Evolutionary conservation across 495 filamentous ascomycete genomes (phyloP), one percentile per base, ranked within the genome.

Genomic region (Arthonia radiata): DNA sequence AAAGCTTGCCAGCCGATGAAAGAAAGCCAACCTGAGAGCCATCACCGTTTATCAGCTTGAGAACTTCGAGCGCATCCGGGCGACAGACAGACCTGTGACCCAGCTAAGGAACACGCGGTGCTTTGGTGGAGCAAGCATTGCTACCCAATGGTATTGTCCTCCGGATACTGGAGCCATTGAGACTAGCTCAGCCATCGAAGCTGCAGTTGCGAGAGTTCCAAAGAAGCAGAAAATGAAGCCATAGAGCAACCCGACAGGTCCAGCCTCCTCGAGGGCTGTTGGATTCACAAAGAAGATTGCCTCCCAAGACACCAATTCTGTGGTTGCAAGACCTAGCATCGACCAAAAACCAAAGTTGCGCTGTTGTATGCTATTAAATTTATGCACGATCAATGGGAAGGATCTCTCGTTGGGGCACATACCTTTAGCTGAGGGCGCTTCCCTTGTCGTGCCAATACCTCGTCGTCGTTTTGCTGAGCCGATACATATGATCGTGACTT

Each of bases 181-280:
- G 10, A 31, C 26, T 25, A 37, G 34, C 17, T 40, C 47, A 11
- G 42, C 46, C 17, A 48, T 15, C n/a, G 42, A 48, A 2, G 31
- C 32, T 23, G 42, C 28, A 2, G 13, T 34, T 29, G 46, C 18
- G 38, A 30, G 31, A 46, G 31, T 16, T 28, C 34, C 11, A 3
- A 37, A 16, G 59, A 59, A 64, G 5, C 42, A 49, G 28, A 63
- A 51, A 4, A 64, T 17, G 25, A 52, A 64, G 3, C 49, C 50
- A 41, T 61, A 65, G 2, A 67, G 43, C 0, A 63, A 46, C 10
- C 54, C 57, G 1, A 51, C 57, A 0, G 59, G 52, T 2, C 61
- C 61, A 8, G 43, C 45, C 18, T 48, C 46, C 8, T 39, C n/a
- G 5, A 47, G 30, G 0, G 40, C 40, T 9, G 30, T 15, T 23